Evolutionary conservation across 139 green algal genomes (phyloP).

Genomic region (Chlamydomonas sphaeroides): DNA sequence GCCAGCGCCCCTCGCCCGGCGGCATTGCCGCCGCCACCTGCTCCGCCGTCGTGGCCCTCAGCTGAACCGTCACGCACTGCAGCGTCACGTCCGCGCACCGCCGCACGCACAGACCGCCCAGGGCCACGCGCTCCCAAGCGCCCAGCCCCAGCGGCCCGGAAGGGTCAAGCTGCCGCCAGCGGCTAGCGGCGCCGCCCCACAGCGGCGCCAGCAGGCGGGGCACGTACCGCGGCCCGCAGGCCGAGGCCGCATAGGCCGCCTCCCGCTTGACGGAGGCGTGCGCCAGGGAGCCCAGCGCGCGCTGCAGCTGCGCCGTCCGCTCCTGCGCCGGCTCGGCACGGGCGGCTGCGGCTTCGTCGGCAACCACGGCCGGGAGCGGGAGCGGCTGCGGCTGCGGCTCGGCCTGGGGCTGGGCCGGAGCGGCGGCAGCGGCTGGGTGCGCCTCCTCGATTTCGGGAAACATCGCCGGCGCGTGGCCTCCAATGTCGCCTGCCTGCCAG

Average conservation of each 20-base stretch:
- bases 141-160: conserved; percentile 1
- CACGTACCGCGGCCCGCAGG: conserved; percentile 10
- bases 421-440: background rate
- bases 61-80: conserved; percentile 29
- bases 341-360: no score
- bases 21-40: conserved; percentile 4
- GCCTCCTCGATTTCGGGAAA: background rate
- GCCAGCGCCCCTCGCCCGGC: conserved; percentile 2
- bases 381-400: no score
- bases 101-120: conserved; percentile 5
- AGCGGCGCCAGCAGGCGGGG: conserved; percentile 3
- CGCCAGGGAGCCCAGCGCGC: no score
- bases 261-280: background rate
- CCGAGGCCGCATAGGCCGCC: background rate
- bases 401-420: background rate
- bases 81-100: conserved; percentile 15
- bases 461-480: background rate
- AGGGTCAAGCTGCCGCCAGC: conserved; percentile 26
- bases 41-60: background rate
- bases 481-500: no score
- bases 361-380: background rate
- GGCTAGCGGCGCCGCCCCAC: background rate
- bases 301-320: no score
- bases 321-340: no score
- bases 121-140: background rate